phyloP scores from a whole-genome alignment of 306 rosid species.

The Parietaria judaica region DNA sequence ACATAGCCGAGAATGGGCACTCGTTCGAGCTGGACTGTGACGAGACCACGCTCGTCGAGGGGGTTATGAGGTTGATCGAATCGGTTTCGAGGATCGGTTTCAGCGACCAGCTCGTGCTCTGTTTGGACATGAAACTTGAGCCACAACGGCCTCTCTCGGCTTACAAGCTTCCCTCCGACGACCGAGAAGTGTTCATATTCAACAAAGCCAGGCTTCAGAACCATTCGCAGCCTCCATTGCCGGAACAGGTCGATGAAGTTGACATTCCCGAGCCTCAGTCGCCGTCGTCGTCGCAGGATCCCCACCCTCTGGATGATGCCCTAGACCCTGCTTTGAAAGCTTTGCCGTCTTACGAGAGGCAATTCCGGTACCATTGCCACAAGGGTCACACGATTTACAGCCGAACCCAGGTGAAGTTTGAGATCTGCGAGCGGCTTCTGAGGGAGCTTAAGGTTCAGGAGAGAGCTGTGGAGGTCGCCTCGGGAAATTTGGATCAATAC shows the following conservation, averaged over 20 bases:
- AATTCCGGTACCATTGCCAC: slow-evolving; percentile 73
- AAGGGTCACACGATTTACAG: slow-evolving; percentile 50
- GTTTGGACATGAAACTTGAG: slow-evolving; percentile 70
- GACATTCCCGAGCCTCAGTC: slow-evolving; percentile 48
- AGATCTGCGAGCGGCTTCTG: slow-evolving; percentile 65
- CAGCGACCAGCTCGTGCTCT: slow-evolving; percentile 78
- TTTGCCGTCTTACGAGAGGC: slow-evolving; percentile 82
- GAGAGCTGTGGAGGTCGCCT: slow-evolving; percentile 86
- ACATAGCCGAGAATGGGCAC: slow-evolving; percentile 87
- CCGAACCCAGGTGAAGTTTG: slow-evolving; percentile 47
- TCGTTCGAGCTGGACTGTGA: slow-evolving; percentile 62
- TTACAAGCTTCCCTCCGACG: slow-evolving; percentile 85
- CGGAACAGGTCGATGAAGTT: slow-evolving; percentile 45
- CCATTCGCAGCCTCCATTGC: slow-evolving; percentile 49
- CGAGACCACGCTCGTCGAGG: slow-evolving; percentile 62
- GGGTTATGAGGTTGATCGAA: slow-evolving; percentile 58
- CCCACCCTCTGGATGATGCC: slow-evolving; percentile 86
- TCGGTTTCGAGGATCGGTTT: slow-evolving; percentile 39
- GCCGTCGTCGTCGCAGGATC: slow-evolving; percentile 54
- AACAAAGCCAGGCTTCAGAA: slow-evolving; percentile 65
- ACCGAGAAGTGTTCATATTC: slow-evolving; percentile 64
- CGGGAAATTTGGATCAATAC: slow-evolving; percentile 80
- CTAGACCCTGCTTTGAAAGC: slow-evolving; percentile 95
- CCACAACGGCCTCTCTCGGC: slow-evolving; percentile 57
- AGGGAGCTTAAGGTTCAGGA: slow-evolving; percentile 87